These are phyloP conservation scores for Colletotrichum echinochloae DNA, from an alignment of 2,329 filamentous ascomycete species.

Conservation along the genomic window DNA sequence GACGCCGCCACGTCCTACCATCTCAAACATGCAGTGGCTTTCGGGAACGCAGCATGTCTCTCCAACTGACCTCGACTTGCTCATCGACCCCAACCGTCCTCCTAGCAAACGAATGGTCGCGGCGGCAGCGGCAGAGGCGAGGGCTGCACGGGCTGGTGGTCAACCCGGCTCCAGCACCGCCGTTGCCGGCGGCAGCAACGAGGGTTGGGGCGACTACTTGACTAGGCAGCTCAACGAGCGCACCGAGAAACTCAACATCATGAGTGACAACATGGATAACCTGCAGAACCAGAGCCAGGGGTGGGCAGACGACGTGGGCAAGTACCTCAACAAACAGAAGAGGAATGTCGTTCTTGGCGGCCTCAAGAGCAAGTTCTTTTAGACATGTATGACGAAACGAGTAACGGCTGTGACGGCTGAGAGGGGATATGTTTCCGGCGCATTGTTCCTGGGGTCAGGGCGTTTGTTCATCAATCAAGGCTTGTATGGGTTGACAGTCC, in stretches of 20 bases:
- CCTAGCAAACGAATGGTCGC: conserved; percentile 89
- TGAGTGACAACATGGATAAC: conserved; percentile 87
- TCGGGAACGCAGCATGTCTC: conserved; percentile 93
- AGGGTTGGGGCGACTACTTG: conserved; percentile 84
- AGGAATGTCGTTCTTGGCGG: conserved; percentile 81
- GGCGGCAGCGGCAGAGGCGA: conserved; percentile 80
- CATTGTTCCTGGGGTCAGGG: conserved; percentile 9
- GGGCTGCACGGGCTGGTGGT: conserved; percentile 60
- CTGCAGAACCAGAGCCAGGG: conserved; percentile 83
- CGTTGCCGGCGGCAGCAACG: conserved; percentile 53
- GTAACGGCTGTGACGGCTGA: conserved; percentile 29
- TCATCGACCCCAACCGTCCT: conserved; percentile 90
- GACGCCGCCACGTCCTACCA: conserved; percentile 86
- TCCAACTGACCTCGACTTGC: conserved; percentile 85
- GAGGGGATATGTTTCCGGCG: neutral
- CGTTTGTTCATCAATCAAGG: neutral
- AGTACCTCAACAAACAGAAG: conserved; percentile 90
- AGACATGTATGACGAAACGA: conserved; percentile 20
- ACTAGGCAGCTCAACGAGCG: conserved; percentile 88
- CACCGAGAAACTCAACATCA: conserved; percentile 86
- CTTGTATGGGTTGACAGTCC: neutral
- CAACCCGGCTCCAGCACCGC: conserved; percentile 45
- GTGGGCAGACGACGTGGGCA: conserved; percentile 89
- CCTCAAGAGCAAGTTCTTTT: conserved; percentile 69
- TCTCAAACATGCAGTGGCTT: conserved; percentile 96